phyloP scores from a whole-genome alignment of 2,329 filamentous ascomycete genomes.

The Pseudogymnoascus sp. region DNA sequence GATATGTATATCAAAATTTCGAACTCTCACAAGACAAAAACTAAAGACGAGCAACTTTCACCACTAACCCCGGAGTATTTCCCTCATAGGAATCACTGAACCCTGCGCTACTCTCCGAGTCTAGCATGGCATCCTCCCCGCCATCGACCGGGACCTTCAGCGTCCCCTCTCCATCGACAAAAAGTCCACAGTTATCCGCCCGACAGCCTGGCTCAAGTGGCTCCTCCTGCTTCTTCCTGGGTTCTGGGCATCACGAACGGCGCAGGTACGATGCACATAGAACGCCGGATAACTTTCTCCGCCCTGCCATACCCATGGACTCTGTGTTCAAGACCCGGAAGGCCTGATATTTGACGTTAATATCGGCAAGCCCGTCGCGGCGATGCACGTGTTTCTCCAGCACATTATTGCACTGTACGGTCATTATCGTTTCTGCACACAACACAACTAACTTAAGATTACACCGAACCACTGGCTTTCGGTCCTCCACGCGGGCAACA shows the following conservation, averaged over 20 bases:
- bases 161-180: background rate
- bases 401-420: background rate
- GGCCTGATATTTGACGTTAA: background rate
- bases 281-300: background rate
- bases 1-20: background rate
- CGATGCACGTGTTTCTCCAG: background rate
- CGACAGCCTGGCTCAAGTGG: conserved; percentile 4
- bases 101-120: conserved; percentile 7
- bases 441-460: background rate
- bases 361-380: background rate
- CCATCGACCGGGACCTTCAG: background rate
- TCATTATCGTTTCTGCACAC: background rate
- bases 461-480: conserved; percentile 4
- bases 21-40: conserved; percentile 1
- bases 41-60: background rate
- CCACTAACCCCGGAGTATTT: conserved; percentile 8
- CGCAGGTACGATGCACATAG: conserved; percentile 6
- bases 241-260: background rate
- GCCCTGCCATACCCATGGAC: background rate
- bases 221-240: background rate
- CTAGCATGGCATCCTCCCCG: conserved; percentile 6
- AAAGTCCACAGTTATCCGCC: conserved; percentile 7
- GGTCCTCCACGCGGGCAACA: background rate
- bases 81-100: background rate
- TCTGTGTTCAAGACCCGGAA: background rate